Percentiles rank a stretch among this genome's conserved stretches.
phyloP scores from a whole-genome alignment of 139 green algal genomes.

The Mesotaenium endlicherianum region DNA sequence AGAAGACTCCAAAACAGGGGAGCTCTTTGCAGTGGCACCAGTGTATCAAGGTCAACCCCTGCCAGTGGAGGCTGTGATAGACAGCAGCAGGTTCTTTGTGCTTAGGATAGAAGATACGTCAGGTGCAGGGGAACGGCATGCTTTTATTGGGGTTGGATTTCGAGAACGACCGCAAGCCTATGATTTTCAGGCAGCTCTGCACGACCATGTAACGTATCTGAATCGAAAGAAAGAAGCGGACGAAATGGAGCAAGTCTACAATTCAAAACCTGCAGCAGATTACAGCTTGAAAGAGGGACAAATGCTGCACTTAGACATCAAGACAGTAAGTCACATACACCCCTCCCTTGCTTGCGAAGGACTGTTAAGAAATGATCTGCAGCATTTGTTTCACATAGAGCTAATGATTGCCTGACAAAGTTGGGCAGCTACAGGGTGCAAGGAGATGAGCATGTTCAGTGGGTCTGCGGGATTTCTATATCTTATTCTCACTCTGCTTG shows the following conservation, averaged over 20 bases:
- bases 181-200: constrained; percentile 47
- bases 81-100: constrained; percentile 54
- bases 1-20: constrained; percentile 15
- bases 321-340: no score
- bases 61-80: constrained; percentile 44
- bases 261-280: neutral
- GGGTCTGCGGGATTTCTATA: no score
- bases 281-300: constrained; percentile 44
- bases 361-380: no score
- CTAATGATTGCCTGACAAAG: no score
- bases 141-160: constrained; percentile 47
- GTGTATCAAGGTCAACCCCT: constrained; percentile 9
- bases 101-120: constrained; percentile 39
- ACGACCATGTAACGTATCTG: constrained; percentile 47
- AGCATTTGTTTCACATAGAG: no score
- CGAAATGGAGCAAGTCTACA: constrained; percentile 31
- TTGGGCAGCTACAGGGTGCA: no score
- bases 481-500: no score
- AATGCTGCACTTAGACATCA: constrained; percentile 40
- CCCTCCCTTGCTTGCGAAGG: no score
- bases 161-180: constrained; percentile 45
- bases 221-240: constrained; percentile 47
- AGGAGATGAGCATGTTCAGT: no score
- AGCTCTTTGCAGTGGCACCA: constrained; percentile 34
- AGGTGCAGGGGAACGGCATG: constrained; percentile 8